Evolutionary conservation across 176 grass and related monocot genomes (phyloP), one percentile per base, ranked within the genome.

Genomic region (Thinopyrum elongatum): DNA sequence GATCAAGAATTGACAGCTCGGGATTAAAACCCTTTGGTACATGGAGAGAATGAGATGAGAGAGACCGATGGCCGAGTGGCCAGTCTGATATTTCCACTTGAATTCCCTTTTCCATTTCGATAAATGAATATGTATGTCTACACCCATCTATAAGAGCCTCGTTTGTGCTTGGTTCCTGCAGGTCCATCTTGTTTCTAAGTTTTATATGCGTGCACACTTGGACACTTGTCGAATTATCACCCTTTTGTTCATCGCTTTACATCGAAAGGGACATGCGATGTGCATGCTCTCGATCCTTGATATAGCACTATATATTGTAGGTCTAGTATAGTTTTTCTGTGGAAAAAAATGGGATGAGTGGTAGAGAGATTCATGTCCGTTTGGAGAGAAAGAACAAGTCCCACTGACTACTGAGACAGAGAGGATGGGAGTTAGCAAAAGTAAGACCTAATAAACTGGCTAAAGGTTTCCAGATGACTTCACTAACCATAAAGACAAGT

Each of bases 381-480:
- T 14, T 72, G 1, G 2, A 15, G 69, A 71, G n/a, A 44, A 26
- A 73, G n/a, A 44, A 7, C 22, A 60, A 60, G 8, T 23, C 58
- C 58, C 19, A 60, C 22, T 60, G 6, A 57, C 58, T 1, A 23
- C 0, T 60, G 2, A 57, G 0, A 21, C 0, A 21, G 7, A 57
- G 7, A 57, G 53, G 6, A 25, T 8, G 5, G 0, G 4, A 39
- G 70, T 3, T 57, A 57, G 10, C 10, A 26, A 66, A 80, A 44
- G 69, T 25, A 39, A 71, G 69, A 4, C 34, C 21, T 41, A 71
- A 71, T 25, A 23, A 71, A 1, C 0, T 33, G 33, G 55, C 1
- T 25, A 64, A 46, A 44, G 2, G 39, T 2, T 4, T 81, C 10
- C 16, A 3, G 28, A 81, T 68, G 47, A 81, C 3, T 3, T 68